These are phyloP conservation scores for Trichosporon ovoides DNA, from an alignment of 1,284 basidiomycete species.

Conservation along the genomic window DNA sequence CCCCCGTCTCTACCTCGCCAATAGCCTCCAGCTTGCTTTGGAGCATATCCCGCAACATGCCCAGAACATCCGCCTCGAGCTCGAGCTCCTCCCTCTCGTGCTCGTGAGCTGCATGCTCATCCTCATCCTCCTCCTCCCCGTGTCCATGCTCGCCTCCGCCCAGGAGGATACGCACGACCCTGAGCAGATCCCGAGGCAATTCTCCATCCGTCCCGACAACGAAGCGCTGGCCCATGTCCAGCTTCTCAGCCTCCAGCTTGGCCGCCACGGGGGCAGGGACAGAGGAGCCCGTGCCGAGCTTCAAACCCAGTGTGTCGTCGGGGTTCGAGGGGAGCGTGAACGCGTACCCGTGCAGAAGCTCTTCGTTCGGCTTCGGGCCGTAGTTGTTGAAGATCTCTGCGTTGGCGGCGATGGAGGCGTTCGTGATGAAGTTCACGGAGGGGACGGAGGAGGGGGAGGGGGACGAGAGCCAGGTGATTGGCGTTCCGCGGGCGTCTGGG, in stretches of 20 bases:
- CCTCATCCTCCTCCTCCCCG: slow-evolving; percentile 44
- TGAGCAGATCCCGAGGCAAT: slow-evolving; percentile 60
- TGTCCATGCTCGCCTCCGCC: slow-evolving; percentile 29
- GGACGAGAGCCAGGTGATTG: slow-evolving; percentile 73
- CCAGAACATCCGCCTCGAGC: slow-evolving; percentile 54
- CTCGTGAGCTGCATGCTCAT: slow-evolving; percentile 39
- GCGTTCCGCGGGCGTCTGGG: slow-evolving; percentile 54
- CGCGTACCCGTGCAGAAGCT: slow-evolving; percentile 80
- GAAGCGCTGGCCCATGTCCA: slow-evolving; percentile 52
- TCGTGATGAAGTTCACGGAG: slow-evolving; percentile 29
- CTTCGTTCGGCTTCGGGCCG: slow-evolving; percentile 62
- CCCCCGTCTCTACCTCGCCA: slow-evolving; percentile 21
- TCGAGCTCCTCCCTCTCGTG: slow-evolving; percentile 60
- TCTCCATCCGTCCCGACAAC: slow-evolving; percentile 59
- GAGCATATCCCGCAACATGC: slow-evolving; percentile 61
- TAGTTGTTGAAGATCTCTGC: slow-evolving; percentile 79
- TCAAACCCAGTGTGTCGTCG: slow-evolving; percentile 75
- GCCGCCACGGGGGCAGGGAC: slow-evolving; percentile 18
- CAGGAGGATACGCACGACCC: slow-evolving; percentile 48
- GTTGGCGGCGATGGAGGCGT: slow-evolving; percentile 42
- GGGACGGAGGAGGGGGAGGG: slow-evolving; percentile 19
- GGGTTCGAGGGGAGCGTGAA: slow-evolving; percentile 71
- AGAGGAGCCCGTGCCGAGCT: slow-evolving; percentile 58
- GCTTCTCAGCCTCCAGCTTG: slow-evolving; percentile 13
- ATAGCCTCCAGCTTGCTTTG: slow-evolving; percentile 57